phyloP scores from a whole-genome alignment of 2,329 filamentous ascomycete genomes.

The Alternaria arbusti region DNA sequence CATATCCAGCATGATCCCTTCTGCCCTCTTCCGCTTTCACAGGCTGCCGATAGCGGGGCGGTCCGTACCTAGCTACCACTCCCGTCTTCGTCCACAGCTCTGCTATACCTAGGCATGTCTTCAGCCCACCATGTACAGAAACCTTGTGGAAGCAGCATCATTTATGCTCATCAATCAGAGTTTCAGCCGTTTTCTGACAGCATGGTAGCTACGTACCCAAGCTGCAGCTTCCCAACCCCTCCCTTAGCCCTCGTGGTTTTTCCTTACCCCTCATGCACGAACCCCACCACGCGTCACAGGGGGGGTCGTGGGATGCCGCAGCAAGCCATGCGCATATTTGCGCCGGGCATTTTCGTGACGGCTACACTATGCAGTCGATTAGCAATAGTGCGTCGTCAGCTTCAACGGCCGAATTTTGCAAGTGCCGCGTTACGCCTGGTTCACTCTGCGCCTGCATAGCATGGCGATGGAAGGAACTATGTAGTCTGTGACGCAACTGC shows the following conservation, averaged over 20 bases:
- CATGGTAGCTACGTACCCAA: neutral
- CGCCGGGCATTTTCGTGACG: neutral
- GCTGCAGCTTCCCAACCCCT: neutral
- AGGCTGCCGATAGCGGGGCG: conserved; percentile 5
- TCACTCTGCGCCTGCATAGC: neutral
- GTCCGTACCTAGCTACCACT: conserved; percentile 3
- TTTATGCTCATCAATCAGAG: neutral
- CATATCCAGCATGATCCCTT: conserved; percentile 15
- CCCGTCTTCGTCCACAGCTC: neutral
- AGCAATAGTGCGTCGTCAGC: neutral
- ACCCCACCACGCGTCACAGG: neutral
- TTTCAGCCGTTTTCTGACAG: neutral
- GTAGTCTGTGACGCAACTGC: neutral
- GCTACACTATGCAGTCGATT: neutral
- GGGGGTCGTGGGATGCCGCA: neutral
- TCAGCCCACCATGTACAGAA: neutral
- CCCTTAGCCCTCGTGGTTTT: neutral
- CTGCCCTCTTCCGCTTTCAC: neutral
- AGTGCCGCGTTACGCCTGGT: neutral
- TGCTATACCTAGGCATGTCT: neutral
- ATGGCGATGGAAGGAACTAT: neutral
- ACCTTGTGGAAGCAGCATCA: neutral
- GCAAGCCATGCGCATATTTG: neutral
- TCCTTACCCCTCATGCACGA: neutral
- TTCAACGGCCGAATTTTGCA: neutral